Base-by-base conservation (phyloP, 2,329 filamentous ascomycete genomes). In the Coleophoma eucalyptorum region DNA sequence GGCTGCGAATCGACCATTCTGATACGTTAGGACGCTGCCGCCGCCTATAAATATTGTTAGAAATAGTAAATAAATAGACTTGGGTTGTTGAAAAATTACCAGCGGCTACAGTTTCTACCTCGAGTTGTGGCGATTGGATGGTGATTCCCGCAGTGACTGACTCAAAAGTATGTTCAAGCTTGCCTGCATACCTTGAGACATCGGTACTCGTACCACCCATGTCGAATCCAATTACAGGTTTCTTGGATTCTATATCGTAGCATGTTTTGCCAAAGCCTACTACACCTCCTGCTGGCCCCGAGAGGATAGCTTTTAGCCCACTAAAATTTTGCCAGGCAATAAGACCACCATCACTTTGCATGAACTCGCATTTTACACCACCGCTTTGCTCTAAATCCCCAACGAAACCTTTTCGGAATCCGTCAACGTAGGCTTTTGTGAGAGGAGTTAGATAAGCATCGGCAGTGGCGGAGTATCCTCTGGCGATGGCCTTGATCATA, bases 101-200 rank as follows among this genome's bases (percentile, higher is more conserved):
- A 26, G 62, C 62, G 19, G 62, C 62, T 32, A 65, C 62, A 18
- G 89, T 93, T 64, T 90, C 89, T 64, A 93, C 91, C 59, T 92
- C 88, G 1, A 92, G 77, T 62, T 92, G 88, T 0, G 89, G 88
- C 1, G 83, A 86, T 55, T 91, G 87, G 11, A 92, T 89, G 1
- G 86, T 86, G 1, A 92, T 83, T 12, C 88, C 89, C 0, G 89
- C 88, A 0, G 86, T 90, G 0, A 86, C 90, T 0, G 86, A 90
- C 61, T 90, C 87, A 54, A 91, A 90, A 0, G 86, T 82, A 60
- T 89, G 85, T 51, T 87, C 84, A 56, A 86, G 82, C 50, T 81
- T 72, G 19, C 85, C 85, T 11, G 78, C 80, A 60, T 84, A 88
- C 47, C 85, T 71, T 48, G 80, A 85, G 13, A 87, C 82, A 64